These are phyloP conservation scores for Lagenaria siceraria DNA, from an alignment of 306 rosid genomes.

Conservation along the genomic window DNA sequence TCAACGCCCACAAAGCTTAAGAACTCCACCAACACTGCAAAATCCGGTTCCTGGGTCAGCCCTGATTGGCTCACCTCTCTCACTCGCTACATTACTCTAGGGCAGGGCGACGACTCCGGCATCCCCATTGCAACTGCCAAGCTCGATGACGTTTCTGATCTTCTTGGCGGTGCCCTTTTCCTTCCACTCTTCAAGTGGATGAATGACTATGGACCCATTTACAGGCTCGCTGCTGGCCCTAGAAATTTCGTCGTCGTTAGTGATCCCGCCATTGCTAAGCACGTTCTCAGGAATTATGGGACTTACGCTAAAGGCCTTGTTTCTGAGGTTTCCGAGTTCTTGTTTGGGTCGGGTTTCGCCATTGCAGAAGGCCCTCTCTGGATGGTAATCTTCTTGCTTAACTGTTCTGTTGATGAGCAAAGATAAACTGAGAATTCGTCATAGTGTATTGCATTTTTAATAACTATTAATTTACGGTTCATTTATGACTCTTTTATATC, in stretches of 20 bases:
- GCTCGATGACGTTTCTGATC: conserved; percentile 89
- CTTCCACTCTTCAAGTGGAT: conserved; percentile 86
- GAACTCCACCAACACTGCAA: conserved; percentile 11
- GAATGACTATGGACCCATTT: conserved; percentile 71
- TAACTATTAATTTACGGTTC: not conserved
- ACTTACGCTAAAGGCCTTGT: conserved; percentile 68
- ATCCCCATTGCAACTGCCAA: conserved; percentile 66
- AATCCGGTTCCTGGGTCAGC: conserved; percentile 70
- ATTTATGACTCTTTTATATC: not conserved
- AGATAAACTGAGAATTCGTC: not conserved
- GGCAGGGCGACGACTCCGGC: conserved; percentile 49
- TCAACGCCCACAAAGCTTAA: conserved; percentile 16
- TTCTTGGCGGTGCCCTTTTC: conserved; percentile 85
- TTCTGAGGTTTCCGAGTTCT: conserved; percentile 79
- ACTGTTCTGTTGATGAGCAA: not conserved
- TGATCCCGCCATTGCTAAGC: conserved; percentile 87
- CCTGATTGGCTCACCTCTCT: conserved; percentile 92
- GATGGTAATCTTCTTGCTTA: conserved; percentile 48
- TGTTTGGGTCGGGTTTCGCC: conserved; percentile 83
- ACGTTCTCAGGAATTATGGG: conserved; percentile 71
- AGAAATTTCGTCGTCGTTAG: conserved; percentile 85
- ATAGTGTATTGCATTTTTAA: not conserved
- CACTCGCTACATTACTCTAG: conserved; percentile 32
- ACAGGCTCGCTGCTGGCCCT: conserved; percentile 84
- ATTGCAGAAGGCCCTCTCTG: conserved; percentile 95